These are phyloP conservation scores for Chrysanthemum seticuspe DNA, from an alignment of 129 eudicot genomes.

Conservation along the genomic window DNA sequence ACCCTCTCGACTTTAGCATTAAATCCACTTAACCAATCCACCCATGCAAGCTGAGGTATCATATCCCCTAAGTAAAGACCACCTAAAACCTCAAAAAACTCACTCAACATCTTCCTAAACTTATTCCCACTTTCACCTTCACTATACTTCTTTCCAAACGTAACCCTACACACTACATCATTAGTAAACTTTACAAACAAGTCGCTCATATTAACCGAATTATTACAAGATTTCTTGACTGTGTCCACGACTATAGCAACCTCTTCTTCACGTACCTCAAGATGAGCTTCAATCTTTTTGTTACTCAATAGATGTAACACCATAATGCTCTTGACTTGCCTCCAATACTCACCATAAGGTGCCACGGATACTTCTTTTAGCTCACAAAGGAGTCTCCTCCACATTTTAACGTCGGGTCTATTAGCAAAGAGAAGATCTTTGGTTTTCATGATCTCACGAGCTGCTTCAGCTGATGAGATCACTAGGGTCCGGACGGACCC, in stretches of 20 bases:
- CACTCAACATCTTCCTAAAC: conserved; percentile 45
- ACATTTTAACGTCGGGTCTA: conserved; percentile 39
- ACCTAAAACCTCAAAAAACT: conserved; percentile 46
- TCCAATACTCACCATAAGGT: conserved; percentile 78
- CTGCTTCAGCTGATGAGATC: conserved; percentile 60
- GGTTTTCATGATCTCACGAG: conserved; percentile 66
- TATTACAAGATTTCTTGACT: conserved; percentile 20
- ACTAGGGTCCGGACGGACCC: conserved; percentile 56
- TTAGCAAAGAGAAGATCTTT: conserved; percentile 55
- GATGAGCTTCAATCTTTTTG: conserved; percentile 49
- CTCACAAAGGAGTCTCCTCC: conserved; percentile 40
- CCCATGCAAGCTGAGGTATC: conserved; percentile 52
- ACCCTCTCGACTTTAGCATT: conserved; percentile 33
- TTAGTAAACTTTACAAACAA: conserved; percentile 41
- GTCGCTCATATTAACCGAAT: conserved; percentile 50
- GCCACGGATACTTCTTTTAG: conserved; percentile 46
- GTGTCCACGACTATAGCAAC: conserved; percentile 33
- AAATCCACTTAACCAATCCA: conserved; percentile 34
- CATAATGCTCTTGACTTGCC: conserved; percentile 58
- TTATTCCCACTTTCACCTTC: conserved; percentile 43
- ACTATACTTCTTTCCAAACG: conserved; percentile 65
- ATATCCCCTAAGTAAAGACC: conserved; percentile 37
- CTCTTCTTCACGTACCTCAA: conserved; percentile 49
- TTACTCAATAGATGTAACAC: conserved; percentile 57
- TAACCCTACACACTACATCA: conserved; percentile 54